Conservation (phyloP, 2,329 filamentous ascomycete species). For the Teratosphaeria pseudoeucalypti region DNA sequence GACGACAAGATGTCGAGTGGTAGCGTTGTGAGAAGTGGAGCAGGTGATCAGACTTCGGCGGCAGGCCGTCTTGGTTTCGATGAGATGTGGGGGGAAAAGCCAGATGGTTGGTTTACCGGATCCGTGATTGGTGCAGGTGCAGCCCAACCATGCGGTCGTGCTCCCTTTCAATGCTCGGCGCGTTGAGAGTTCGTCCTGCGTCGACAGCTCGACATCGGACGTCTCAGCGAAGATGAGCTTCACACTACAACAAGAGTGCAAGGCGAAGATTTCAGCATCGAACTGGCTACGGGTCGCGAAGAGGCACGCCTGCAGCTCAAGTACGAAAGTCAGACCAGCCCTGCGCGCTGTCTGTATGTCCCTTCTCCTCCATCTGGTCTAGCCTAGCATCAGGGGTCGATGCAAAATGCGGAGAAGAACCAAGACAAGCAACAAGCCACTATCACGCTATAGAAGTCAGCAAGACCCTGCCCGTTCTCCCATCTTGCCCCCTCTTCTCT, state of each 20-base stretch:
- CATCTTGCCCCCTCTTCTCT: background rate
- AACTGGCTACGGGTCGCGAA: background rate
- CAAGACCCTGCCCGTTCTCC: background rate
- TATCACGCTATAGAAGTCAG: background rate
- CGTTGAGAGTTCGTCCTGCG: background rate
- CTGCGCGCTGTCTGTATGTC: background rate
- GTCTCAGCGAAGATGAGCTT: background rate
- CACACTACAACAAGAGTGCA: background rate
- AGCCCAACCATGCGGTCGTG: background rate
- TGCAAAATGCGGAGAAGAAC: conserved; percentile 9
- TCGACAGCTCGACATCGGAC: background rate
- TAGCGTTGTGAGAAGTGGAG: background rate
- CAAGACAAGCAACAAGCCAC: background rate
- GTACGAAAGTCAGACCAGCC: background rate
- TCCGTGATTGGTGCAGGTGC: background rate
- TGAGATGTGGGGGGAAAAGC: conserved; percentile 1
- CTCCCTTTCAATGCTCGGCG: background rate
- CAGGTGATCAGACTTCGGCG: background rate
- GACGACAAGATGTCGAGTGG: background rate
- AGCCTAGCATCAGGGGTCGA: conserved; percentile 7
- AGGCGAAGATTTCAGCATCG: background rate
- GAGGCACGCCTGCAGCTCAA: background rate
- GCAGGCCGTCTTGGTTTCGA: background rate
- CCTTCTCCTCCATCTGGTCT: conserved; percentile 1
- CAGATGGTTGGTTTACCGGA: conserved; percentile 1